Evolutionary conservation across 1,284 basidiomycete species (phyloP), one percentile per base, ranked within the genome.

Genomic region (Cryptococcus sp.): DNA sequence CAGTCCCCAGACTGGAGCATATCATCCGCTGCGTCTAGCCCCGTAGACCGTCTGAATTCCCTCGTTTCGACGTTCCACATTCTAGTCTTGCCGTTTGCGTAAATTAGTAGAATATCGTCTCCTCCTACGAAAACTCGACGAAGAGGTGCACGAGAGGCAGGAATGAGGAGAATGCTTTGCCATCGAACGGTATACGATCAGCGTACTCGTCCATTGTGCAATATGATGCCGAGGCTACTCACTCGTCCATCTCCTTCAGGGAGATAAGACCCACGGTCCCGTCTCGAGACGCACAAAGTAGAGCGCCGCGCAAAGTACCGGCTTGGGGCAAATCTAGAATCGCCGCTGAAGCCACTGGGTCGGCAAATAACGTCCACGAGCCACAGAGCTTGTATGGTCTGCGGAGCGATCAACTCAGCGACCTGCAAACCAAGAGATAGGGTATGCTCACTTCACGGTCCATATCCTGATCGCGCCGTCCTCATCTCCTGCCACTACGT

Each of bases 51-150:
- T 80, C 92, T 85, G 66, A 98, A 88, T 70, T 96, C 93, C 52
- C 85, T 84, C 0, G 87, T 88, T 58, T 86, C 84, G n/a, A 89
- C 79, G 71, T 96, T 90, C 93, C 95, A 99, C 1, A 94, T 78
- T 29, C 95, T 82, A 3, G 89, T 89, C 55, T 88, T 85, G 3
- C 84, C 85, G 62, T 91, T 87, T 2, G 82, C 81, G 72, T 96
- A 98, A 1, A 88, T 79, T 6, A 95, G 78, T 48, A 96, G 72
- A 23, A 98, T 77, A 63, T 91, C 87, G 55, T 89, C 83, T 16
- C 82, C 86, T 2, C 85, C 83, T 1, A 91, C 75, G 63, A 86
- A 90, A 22, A 95, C 77, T 38, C 82, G 79, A 19, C 81, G 78
- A 13, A 97, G 78, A 0, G 86, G 84, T 0, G 86, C 84, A 5